phyloP scores from a whole-genome alignment of 140 eudicot genomes.

The Flaveria floridana region DNA sequence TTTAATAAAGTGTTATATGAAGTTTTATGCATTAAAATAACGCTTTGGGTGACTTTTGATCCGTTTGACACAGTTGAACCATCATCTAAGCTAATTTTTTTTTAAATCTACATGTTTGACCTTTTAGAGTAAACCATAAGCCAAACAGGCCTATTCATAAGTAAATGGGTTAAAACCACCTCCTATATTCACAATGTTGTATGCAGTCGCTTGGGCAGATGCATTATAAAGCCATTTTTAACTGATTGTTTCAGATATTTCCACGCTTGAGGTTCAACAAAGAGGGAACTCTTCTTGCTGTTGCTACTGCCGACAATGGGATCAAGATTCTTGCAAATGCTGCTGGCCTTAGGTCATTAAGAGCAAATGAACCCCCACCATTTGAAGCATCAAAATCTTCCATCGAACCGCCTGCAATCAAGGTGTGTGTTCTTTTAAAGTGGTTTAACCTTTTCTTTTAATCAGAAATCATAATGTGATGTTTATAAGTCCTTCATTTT shows the following conservation, averaged over 20 bases:
- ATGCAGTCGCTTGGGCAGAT: not conserved
- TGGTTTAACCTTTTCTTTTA: not conserved
- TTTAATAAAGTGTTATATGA: not conserved
- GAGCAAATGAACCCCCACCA: constrained; percentile 62
- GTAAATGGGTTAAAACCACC: not conserved
- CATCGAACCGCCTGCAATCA: constrained; percentile 59
- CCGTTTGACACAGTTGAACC: not conserved
- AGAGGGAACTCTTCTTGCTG: constrained; percentile 93
- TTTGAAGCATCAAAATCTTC: constrained; percentile 75
- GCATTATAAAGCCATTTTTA: constrained; percentile 16
- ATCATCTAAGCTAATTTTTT: not conserved
- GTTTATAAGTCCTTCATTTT: constrained; percentile 7
- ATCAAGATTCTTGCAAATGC: constrained; percentile 80
- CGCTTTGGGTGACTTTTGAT: constrained; percentile 1
- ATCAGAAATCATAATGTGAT: constrained; percentile 1
- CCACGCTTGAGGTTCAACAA: constrained; percentile 89
- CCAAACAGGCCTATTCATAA: not conserved
- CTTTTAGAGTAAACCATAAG: constrained; percentile 13
- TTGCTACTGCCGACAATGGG: constrained; percentile 71
- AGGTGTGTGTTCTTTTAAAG: constrained; percentile 41
- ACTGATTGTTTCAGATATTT: constrained; percentile 43
- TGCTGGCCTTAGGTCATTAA: constrained; percentile 63
- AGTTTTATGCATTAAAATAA: not conserved
- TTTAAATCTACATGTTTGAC: not conserved
- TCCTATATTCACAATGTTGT: constrained; percentile 2